These are phyloP conservation scores for Amanita exitialis DNA, from an alignment of 768 basidiomycete genomes.

Conservation along the genomic window DNA sequence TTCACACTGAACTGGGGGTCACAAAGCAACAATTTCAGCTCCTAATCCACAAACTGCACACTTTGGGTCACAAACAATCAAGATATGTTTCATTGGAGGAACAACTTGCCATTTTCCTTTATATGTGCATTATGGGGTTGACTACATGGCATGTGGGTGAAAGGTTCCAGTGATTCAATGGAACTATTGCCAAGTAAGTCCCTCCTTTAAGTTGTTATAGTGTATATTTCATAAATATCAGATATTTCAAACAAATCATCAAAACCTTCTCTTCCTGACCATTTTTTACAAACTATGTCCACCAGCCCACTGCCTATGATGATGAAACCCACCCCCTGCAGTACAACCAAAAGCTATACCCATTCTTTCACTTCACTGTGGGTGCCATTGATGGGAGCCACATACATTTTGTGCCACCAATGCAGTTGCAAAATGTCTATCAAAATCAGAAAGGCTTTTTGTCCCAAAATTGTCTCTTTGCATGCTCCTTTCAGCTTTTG, in stretches of 20 bases:
- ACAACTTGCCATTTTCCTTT: constrained; percentile 20
- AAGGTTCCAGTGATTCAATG: constrained; percentile 15
- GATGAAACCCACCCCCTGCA: not conserved
- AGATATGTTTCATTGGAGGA: constrained; percentile 16
- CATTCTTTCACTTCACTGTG: constrained; percentile 19
- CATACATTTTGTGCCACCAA: constrained; percentile 7
- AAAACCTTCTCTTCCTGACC: constrained; percentile 11
- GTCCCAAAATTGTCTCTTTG: constrained; percentile 28
- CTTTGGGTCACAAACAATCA: constrained; percentile 9
- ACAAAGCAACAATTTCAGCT: constrained; percentile 12
- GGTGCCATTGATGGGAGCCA: constrained; percentile 26
- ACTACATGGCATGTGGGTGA: constrained; percentile 15
- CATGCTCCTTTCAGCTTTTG: constrained; percentile 19
- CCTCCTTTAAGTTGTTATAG: not conserved
- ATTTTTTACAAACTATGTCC: no score
- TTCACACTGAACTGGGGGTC: constrained; percentile 14
- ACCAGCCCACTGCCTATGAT: not conserved
- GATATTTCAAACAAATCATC: constrained; percentile 4
- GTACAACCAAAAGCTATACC: constrained; percentile 20
- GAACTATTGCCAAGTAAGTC: constrained; percentile 13
- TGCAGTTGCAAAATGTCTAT: not conserved
- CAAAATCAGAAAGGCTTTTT: constrained; percentile 23
- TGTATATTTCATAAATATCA: not conserved
- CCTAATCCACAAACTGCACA: constrained; percentile 15
- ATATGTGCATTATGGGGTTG: constrained; percentile 12